Evolutionary conservation across 2,329 filamentous ascomycete genomes (phyloP).

Genomic region (Trichoderma guizhouense): DNA sequence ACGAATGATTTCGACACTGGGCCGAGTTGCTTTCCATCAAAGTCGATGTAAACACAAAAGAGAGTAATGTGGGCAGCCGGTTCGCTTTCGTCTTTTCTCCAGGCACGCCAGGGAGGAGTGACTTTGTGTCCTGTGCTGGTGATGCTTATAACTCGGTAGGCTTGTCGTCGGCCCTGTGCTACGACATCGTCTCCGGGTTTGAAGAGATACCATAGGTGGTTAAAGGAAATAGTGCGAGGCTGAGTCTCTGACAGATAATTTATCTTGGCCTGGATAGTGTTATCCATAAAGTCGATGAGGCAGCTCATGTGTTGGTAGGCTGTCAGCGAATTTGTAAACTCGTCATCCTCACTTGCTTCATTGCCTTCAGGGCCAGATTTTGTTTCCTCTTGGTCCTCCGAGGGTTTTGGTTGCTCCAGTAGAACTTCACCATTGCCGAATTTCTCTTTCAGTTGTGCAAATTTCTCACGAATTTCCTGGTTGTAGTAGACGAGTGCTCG

Average conservation of each 20-base stretch:
- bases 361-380: neutral
- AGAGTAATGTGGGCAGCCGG: conserved; percentile 8
- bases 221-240: conserved; percentile 20
- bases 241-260: neutral
- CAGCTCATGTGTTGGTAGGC: conserved; percentile 11
- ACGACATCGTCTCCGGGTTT: conserved; percentile 26
- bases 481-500: conserved; percentile 11
- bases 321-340: neutral
- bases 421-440: neutral
- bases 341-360: neutral
- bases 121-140: conserved; percentile 13
- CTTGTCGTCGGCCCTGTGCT: conserved; percentile 21
- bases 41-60: conserved; percentile 29
- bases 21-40: conserved; percentile 30
- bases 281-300: conserved; percentile 17
- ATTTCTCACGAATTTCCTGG: neutral
- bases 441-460: neutral
- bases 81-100: neutral
- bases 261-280: neutral
- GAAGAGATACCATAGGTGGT: conserved; percentile 31
- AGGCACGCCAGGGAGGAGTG: neutral
- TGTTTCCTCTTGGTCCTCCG: neutral
- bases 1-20: conserved; percentile 26
- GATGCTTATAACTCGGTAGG: conserved; percentile 24
- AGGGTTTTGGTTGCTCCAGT: neutral